Base-by-base conservation (phyloP, 2,329 filamentous ascomycete genomes). In the Drechslera avenae region DNA sequence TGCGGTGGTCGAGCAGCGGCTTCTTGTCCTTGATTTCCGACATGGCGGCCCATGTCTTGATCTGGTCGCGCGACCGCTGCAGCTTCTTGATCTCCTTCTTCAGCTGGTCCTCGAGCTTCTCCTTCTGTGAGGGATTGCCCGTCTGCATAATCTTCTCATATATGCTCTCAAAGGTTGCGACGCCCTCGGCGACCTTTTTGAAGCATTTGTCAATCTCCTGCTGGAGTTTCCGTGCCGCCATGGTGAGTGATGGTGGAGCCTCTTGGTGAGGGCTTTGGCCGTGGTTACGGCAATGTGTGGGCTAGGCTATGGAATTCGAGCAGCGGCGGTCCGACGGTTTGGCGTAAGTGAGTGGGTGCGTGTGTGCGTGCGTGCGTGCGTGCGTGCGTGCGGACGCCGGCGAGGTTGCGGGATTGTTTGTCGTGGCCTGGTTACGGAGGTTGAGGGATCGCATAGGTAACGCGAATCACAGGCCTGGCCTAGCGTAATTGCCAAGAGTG, bases 1-100 rank as follows among this genome's bases (percentile, higher is more conserved):
- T 94, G 73, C 94, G 85, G 76, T 99, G 87, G 69, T 99, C 94
- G 70, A 97, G 79, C 72, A 99, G 78, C 66, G 93, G 93, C 74
- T 89, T 89, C 82, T 99, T 99, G 81, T 99, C 94, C 82, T 99
- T 99, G 84, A 99, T 96, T 74, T 99, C 94, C 80, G 96, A 96
- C 77, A 90, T 92, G 50, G 91, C 90, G 3, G 93, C 92, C 94
- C 94, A 99, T 83, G 93, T 95, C 81, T 99, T 99, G 81, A 99
- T 97, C 81, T 97, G 94, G 76, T 99, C 94, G 71, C 94, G 89
- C 75, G 94, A 87, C 68, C 94, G 85, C 77, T 99, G 94, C 50
- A 99, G 86, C 83, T 99, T 99, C 86, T 99, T 99, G 84, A 97
- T 97, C 79, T 99, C 94, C 73, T 94, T 91, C 81, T 99, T 99